Conservation (phyloP, 257 asterid genomes). For the Penstemon eatonii region DNA sequence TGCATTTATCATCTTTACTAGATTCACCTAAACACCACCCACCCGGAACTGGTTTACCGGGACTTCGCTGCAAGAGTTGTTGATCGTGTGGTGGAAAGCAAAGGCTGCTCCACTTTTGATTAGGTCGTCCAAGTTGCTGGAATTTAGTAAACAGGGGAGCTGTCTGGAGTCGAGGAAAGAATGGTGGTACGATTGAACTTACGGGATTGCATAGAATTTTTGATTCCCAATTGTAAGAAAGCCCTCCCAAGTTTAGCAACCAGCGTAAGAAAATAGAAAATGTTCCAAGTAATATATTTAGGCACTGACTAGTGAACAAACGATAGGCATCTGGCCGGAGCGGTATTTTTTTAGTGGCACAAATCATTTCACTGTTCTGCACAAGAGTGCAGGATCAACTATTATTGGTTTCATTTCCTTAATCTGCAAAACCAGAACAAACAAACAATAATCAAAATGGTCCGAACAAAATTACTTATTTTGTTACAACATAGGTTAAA, state of each 20-base stretch:
- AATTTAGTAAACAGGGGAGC: conserved; percentile 45
- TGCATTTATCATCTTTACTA: conserved; percentile 39
- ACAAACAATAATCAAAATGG: conserved; percentile 6
- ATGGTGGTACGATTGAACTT: conserved; percentile 64
- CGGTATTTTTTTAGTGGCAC: conserved; percentile 77
- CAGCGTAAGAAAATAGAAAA: background rate
- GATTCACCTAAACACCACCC: conserved; percentile 92
- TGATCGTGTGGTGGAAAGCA: conserved; percentile 53
- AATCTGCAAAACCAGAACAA: conserved; percentile 49
- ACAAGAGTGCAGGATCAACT: conserved; percentile 88
- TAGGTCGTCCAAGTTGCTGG: conserved; percentile 52
- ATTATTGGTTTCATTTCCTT: conserved; percentile 78
- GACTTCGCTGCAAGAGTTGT: conserved; percentile 46
- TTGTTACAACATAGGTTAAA: background rate
- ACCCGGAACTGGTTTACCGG: conserved; percentile 61
- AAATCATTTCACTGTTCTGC: conserved; percentile 56
- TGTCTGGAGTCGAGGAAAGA: conserved; percentile 47
- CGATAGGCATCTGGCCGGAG: conserved; percentile 76
- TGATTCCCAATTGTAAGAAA: too few species aligned
- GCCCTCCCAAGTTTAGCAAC: too few species aligned
- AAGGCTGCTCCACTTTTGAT: conserved; percentile 76
- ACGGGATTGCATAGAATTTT: conserved; percentile 64
- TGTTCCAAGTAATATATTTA: background rate
- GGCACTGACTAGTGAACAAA: conserved; percentile 62
- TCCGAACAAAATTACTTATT: background rate